Conservation (phyloP, 345 rosid genomes). For the Eucalyptus rudis region DNA sequence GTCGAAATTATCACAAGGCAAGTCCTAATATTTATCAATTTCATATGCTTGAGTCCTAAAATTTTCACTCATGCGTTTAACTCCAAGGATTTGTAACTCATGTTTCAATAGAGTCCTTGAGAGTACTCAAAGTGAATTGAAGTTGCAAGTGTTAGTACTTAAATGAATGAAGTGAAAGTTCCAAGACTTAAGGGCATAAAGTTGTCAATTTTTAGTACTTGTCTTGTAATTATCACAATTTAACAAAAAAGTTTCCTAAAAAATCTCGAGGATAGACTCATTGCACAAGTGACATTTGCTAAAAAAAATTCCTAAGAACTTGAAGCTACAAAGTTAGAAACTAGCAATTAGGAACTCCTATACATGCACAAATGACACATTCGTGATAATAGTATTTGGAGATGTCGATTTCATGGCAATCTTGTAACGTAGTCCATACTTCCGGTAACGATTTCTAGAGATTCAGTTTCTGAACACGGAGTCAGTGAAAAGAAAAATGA, state of each 20-base stretch:
- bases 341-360: background rate
- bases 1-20: background rate
- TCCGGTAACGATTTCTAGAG: background rate
- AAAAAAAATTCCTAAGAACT: background rate
- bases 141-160: background rate
- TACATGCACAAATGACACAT: background rate
- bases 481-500: background rate
- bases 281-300: background rate
- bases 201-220: background rate
- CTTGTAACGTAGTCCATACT: background rate
- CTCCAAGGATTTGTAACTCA: background rate
- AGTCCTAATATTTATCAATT: background rate
- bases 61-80: background rate
- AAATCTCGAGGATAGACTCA: fast-evolving
- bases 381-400: background rate
- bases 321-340: background rate
- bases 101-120: background rate
- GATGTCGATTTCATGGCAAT: background rate
- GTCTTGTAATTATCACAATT: background rate
- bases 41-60: background rate
- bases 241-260: background rate
- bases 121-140: background rate
- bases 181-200: background rate
- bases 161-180: background rate
- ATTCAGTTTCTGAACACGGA: background rate